Percentiles rank a stretch among this genome's conserved stretches.
Evolutionary conservation across 2,329 filamentous ascomycete genomes (phyloP).

Genomic region (Graphiopsis chlorocephala): DNA sequence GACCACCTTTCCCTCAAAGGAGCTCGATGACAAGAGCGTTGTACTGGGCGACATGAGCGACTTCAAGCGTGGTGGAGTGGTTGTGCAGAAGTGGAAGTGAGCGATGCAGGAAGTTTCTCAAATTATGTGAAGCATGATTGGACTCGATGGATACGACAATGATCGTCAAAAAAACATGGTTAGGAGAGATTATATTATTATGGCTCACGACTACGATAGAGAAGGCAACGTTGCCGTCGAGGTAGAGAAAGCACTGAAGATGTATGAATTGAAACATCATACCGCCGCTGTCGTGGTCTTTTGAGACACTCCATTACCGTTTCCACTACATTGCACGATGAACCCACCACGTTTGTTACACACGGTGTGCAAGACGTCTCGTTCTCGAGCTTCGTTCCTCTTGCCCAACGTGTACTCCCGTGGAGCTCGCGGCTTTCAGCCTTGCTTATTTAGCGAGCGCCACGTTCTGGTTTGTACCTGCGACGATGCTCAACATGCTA

Average conservation of each 20-base stretch:
- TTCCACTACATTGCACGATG: background rate
- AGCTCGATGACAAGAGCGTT: slow-evolving; percentile 64
- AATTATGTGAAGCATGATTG: background rate
- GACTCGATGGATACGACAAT: background rate
- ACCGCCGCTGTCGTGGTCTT: background rate
- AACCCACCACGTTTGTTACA: no score
- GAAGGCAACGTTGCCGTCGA: background rate
- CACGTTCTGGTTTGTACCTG: no score
- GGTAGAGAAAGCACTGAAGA: background rate
- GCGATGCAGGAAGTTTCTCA: background rate
- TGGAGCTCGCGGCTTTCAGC: no score
- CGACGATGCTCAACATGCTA: no score
- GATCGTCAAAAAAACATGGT: background rate
- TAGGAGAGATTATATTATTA: background rate
- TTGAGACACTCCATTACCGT: background rate
- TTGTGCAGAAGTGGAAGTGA: slow-evolving; percentile 55
- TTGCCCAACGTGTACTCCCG: no score
- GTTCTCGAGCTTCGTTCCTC: no score
- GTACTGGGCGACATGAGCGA: slow-evolving; percentile 48
- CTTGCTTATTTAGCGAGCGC: no score
- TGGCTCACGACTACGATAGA: background rate
- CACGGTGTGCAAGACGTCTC: no score
- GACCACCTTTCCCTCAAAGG: slow-evolving; percentile 80
- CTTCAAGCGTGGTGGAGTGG: slow-evolving; percentile 53
- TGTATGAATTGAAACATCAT: background rate